Evolutionary conservation across 352 stramenopile genomes (phyloP).

Genomic region (Phytophthora multivora): DNA sequence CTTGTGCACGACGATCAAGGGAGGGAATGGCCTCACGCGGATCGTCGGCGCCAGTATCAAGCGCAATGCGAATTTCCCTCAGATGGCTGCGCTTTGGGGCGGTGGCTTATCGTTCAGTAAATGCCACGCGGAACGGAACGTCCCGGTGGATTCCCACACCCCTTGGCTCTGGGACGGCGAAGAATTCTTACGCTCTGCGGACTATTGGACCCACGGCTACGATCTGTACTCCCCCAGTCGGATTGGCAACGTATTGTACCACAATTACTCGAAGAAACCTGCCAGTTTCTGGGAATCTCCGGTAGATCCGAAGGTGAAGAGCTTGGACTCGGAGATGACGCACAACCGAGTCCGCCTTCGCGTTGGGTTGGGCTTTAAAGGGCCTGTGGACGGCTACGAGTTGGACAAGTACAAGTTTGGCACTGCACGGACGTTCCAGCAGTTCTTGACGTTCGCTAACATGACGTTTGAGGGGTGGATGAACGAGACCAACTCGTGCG

Average conservation of each 20-base stretch:
- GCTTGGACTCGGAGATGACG: slow-evolving; percentile 48
- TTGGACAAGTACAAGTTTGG: slow-evolving; percentile 59
- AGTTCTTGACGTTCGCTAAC: slow-evolving; percentile 61
- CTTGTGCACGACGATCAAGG: slow-evolving; percentile 70
- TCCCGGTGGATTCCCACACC: slow-evolving; percentile 69
- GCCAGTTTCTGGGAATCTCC: slow-evolving; percentile 54
- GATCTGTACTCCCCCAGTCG: slow-evolving; percentile 62
- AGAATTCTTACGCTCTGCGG: slow-evolving; percentile 58
- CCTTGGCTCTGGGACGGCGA: slow-evolving; percentile 72
- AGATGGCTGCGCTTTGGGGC: slow-evolving; percentile 69
- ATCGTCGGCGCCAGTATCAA: slow-evolving; percentile 83
- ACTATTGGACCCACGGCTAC: slow-evolving; percentile 68
- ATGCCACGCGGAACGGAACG: slow-evolving; percentile 73
- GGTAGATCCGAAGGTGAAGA: slow-evolving; percentile 39
- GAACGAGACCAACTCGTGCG: slow-evolving; percentile 58
- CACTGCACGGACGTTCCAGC: slow-evolving; percentile 46
- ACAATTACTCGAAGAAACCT: slow-evolving; percentile 71
- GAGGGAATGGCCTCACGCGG: slow-evolving; percentile 57
- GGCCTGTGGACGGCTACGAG: slow-evolving; percentile 51
- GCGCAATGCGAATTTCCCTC: slow-evolving; percentile 59
- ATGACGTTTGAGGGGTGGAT: slow-evolving; percentile 49
- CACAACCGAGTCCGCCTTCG: slow-evolving; percentile 57
- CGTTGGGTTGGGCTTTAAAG: slow-evolving; percentile 54
- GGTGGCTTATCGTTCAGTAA: slow-evolving; percentile 79
- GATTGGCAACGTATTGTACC: slow-evolving; percentile 58